Conservation (phyloP, 2,329 filamentous ascomycete genomes). For the Alternaria dauci region DNA sequence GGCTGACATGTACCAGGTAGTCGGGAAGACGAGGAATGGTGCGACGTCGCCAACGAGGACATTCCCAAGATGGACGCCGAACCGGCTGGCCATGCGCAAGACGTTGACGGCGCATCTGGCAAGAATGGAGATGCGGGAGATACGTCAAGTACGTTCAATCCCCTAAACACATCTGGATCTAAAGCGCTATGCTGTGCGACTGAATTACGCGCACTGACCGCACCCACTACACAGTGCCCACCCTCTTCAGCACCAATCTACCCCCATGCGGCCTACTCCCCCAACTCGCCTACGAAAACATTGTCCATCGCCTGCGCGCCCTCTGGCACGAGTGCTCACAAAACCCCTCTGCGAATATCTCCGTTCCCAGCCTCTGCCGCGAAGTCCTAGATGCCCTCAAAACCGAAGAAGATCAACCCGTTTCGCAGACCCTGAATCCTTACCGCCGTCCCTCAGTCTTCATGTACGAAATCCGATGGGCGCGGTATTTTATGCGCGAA, state of each 20-base stretch:
- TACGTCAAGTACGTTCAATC: slow-evolving; percentile 23
- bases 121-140: slow-evolving; percentile 17
- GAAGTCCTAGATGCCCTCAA: slow-evolving; percentile 15
- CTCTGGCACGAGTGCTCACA: slow-evolving; percentile 23
- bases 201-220: no score
- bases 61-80: background rate
- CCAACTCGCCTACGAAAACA: slow-evolving; percentile 39
- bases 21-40: slow-evolving; percentile 25
- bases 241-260: slow-evolving; percentile 32
- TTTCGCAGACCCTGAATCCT: slow-evolving; percentile 18
- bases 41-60: slow-evolving; percentile 5
- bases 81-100: background rate
- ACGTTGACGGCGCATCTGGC: background rate
- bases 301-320: slow-evolving; percentile 27
- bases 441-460: slow-evolving; percentile 37
- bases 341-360: background rate
- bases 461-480: slow-evolving; percentile 34
- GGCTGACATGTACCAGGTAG: background rate
- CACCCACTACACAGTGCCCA: slow-evolving; percentile 28
- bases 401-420: slow-evolving; percentile 15
- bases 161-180: no score
- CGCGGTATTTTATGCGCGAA: slow-evolving; percentile 37
- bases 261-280: slow-evolving; percentile 32
- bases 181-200: no score
- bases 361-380: slow-evolving; percentile 19